Percentiles rank a stretch among this genome's conserved stretches.
Conservation (phyloP, 2,329 filamentous ascomycete genomes). For the Colletotrichum somersetense region DNA sequence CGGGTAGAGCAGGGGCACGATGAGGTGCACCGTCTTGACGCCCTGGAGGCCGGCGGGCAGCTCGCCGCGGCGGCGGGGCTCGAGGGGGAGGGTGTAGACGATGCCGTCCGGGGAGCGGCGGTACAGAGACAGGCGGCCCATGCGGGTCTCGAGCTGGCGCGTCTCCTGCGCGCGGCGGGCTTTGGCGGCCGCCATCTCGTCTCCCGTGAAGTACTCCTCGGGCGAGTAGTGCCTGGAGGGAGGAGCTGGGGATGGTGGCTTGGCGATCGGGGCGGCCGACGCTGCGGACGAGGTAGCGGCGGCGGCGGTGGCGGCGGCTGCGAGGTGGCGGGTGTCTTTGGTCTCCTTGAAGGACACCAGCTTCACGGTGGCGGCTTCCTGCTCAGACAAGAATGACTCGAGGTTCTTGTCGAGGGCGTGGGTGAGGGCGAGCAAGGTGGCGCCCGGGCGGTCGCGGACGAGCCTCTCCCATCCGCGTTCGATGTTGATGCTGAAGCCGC, state of each 20-base stretch:
- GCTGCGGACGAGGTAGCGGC: not conserved
- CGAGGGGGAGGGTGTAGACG: constrained; percentile 77
- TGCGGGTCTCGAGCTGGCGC: constrained; percentile 80
- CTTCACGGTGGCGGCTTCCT: constrained; percentile 80
- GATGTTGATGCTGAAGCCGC: constrained; percentile 81
- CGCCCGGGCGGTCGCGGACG: constrained; percentile 64
- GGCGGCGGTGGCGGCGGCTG: constrained; percentile 38
- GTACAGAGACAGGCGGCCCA: constrained; percentile 76
- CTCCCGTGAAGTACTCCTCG: constrained; percentile 65
- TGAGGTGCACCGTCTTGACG: constrained; percentile 74
- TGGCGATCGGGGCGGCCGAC: constrained; percentile 1
- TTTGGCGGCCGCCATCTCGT: constrained; percentile 73
- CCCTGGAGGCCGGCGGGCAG: constrained; percentile 72
- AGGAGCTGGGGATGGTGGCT: constrained; percentile 22
- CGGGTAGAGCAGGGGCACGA: constrained; percentile 79
- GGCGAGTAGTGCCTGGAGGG: constrained; percentile 53
- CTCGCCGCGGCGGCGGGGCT: constrained; percentile 70
- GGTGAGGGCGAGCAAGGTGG: constrained; percentile 74
- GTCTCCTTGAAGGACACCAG: constrained; percentile 71
- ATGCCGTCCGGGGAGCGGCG: constrained; percentile 77
- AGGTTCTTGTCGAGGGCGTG: constrained; percentile 80
- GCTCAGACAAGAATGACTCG: constrained; percentile 75
- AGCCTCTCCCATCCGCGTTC: constrained; percentile 79
- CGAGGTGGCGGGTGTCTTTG: constrained; percentile 61
- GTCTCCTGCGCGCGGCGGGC: constrained; percentile 74